Evolutionary conservation across 306 rosid species (phyloP).

Genomic region (Malus sieversii): DNA sequence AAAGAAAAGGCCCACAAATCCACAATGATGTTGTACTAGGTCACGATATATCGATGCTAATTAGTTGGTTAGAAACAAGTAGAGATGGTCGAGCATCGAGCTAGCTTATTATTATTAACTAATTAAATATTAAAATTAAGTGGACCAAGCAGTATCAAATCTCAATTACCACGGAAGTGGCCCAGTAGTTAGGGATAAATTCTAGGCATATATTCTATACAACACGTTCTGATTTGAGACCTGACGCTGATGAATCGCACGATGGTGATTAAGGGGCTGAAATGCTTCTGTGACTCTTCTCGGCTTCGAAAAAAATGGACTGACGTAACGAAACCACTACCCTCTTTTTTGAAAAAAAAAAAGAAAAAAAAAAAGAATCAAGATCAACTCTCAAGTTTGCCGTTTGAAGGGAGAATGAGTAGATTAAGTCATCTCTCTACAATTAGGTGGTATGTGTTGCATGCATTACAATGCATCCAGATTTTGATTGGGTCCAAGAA

Average conservation of each 20-base stretch:
- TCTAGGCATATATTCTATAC: too few relatives aligned
- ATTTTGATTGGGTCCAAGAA: neutral
- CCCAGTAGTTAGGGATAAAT: too few relatives aligned
- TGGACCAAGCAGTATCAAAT: neutral
- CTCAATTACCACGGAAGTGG: too few relatives aligned
- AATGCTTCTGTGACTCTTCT: too few relatives aligned
- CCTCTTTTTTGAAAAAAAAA: too few relatives aligned
- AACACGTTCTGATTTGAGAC: too few relatives aligned
- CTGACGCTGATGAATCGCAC: too few relatives aligned
- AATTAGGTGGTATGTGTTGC: neutral
- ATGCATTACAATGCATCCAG: neutral
- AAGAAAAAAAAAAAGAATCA: too few relatives aligned
- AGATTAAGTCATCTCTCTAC: neutral
- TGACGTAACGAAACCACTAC: too few relatives aligned
- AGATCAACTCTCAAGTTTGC: neutral
- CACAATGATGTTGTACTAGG: neutral
- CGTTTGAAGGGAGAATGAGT: neutral
- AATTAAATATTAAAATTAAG: neutral
- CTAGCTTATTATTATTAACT: neutral
- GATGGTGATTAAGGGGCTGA: fast-evolving
- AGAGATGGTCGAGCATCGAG: neutral
- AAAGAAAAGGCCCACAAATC: neutral
- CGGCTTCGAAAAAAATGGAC: too few relatives aligned
- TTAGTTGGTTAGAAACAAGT: neutral
- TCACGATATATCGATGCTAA: neutral